These are phyloP conservation scores for Brettanomyces bruxellensis DNA, from an alignment of 805 yeast genomes.

Conservation along the genomic window DNA sequence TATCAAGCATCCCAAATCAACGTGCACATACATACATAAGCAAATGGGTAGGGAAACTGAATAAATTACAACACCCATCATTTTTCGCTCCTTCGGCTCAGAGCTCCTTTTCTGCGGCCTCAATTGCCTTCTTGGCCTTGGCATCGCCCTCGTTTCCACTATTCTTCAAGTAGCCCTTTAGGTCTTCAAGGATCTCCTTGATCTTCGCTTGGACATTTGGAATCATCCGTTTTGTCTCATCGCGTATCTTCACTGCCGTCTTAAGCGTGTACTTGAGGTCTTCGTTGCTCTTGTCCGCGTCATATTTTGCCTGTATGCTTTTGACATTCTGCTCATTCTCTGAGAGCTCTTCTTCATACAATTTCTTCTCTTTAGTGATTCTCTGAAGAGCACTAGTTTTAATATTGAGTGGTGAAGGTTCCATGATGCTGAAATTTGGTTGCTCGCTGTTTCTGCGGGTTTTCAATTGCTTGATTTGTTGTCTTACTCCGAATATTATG, in stretches of 20 bases:
- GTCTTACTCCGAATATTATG: no score
- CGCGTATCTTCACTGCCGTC: constrained; percentile 17
- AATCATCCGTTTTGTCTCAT: constrained; percentile 22
- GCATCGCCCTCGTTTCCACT: constrained; percentile 15
- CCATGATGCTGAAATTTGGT: constrained; percentile 28
- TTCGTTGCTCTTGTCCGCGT: constrained; percentile 13
- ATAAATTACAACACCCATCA: no score
- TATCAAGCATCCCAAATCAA: no score
- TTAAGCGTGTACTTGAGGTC: constrained; percentile 18
- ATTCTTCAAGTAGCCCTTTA: constrained; percentile 14
- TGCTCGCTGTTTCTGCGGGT: no score
- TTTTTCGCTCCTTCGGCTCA: background rate
- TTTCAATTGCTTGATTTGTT: no score
- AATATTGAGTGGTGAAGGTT: constrained; percentile 65
- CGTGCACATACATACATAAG: no score
- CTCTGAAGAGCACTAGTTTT: constrained; percentile 63
- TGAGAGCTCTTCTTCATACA: constrained; percentile 49
- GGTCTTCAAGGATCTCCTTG: constrained; percentile 11
- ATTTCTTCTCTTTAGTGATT: constrained; percentile 54
- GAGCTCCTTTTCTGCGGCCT: constrained; percentile 14
- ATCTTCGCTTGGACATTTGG: constrained; percentile 19
- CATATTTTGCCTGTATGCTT: constrained; percentile 17
- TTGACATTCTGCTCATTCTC: constrained; percentile 9
- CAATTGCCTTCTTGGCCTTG: constrained; percentile 12
- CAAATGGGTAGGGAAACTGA: no score